Base-by-base conservation (phyloP, 345 rosid species). In the Boechera retrofracta region DNA sequence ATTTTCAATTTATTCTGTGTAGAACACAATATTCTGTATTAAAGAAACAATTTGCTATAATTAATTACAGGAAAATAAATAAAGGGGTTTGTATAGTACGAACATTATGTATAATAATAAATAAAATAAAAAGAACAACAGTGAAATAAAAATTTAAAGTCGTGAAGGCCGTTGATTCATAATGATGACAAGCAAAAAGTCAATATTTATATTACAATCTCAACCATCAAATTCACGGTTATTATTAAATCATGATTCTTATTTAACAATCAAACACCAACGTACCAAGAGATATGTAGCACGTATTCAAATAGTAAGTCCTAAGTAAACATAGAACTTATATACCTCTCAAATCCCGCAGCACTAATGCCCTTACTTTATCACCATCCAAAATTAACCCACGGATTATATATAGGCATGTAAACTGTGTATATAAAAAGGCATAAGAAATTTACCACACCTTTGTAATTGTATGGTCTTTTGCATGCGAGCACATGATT, bases 221-320 rank as follows among this genome's bases (percentile, higher is more conserved):
- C 67, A 67, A 66, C 78, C 58, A 64, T 66, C 78, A 56, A 65
- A 26, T 13, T 47, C 73, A 58, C 29, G 32, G 35, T 58, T 75
- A 47, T 45, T 44, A 54, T 21, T 39, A 28, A 52, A 73, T 53
- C 3, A 55, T 55, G 38, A 53, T 54, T 55, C 60, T 29, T 62
- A 63, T 72, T 31, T 44, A 44, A 66, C 56, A 24, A 45, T 36
- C 39, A 64, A 55, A 52, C 57, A 49, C 73, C 44, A 66, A 67
- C 68, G 41, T 48, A 68, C 62, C 79, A 32, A 68, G 18, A 44
- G 39, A 42, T 65, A 35, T 36, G 47, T 51, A 24, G 41, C 7
- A 18, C 35, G 78, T 54, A 29, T 56, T 75, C 31, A 35, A 36
- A 26, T 74, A 16, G 59, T 57, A 58, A 35, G 67, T 56, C 36